Conservation (phyloP, 768 basidiomycete species). For the Collybia nuda region DNA sequence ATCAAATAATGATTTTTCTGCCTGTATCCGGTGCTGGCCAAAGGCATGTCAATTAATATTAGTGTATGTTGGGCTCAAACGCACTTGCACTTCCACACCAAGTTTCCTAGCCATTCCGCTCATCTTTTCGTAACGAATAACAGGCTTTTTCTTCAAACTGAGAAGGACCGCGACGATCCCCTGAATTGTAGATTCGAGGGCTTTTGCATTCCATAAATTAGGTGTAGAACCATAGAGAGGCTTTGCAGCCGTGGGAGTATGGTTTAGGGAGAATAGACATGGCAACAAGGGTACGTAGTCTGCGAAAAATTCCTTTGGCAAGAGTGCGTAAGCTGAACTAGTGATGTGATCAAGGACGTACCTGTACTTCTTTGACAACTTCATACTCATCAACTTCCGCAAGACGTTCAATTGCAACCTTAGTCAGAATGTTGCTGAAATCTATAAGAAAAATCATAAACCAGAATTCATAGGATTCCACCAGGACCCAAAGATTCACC, state of each 20-base stretch:
- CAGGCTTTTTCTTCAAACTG: slow-evolving; percentile 93
- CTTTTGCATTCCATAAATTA: slow-evolving; percentile 72
- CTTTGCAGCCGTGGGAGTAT: slow-evolving; percentile 57
- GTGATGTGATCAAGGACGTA: slow-evolving; percentile 29
- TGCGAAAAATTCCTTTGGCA: slow-evolving; percentile 89
- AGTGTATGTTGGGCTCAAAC: slow-evolving; percentile 8
- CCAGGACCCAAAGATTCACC: slow-evolving; percentile 52
- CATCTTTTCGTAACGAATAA: slow-evolving; percentile 94
- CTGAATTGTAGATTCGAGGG: slow-evolving; percentile 77
- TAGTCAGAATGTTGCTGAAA: slow-evolving; percentile 92
- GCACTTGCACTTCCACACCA: slow-evolving; percentile 81
- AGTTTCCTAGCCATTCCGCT: slow-evolving; percentile 90
- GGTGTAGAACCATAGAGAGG: slow-evolving; percentile 74
- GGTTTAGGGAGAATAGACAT: slow-evolving; percentile 84
- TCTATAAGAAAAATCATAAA: slow-evolving; percentile 50
- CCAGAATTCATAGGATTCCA: slow-evolving; percentile 14
- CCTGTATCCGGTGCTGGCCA: slow-evolving; percentile 71
- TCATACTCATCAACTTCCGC: slow-evolving; percentile 96
- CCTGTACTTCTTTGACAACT: slow-evolving; percentile 96
- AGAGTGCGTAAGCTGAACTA: slow-evolving; percentile 1
- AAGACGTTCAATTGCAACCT: slow-evolving; percentile 86
- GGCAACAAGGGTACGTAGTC: slow-evolving; percentile 91
- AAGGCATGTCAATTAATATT: neutral
- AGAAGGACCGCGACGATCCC: slow-evolving; percentile 85
- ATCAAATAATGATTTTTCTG: slow-evolving; percentile 85